Conservation (phyloP, 208 protist genomes). For the Blastocrithidia nonstop region DNA sequence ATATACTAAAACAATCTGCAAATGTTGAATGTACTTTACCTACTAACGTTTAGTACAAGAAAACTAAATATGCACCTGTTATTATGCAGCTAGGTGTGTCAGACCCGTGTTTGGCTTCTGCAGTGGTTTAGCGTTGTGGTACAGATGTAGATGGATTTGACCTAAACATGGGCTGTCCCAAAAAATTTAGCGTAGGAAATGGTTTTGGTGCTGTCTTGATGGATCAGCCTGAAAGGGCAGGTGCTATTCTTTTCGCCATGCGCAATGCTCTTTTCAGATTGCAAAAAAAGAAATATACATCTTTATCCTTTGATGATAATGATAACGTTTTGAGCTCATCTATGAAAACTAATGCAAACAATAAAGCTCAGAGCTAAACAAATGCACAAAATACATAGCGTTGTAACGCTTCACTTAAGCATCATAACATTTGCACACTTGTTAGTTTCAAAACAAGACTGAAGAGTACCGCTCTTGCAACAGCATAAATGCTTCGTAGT, state of each 20-base stretch:
- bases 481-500: conserved; percentile 42
- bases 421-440: conserved; percentile 11
- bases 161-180: conserved; percentile 98
- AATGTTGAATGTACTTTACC: too few species aligned
- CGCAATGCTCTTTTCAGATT: conserved; percentile 15
- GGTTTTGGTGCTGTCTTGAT: conserved; percentile 96
- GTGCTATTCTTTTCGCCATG: conserved; percentile 45
- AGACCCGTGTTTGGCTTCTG: conserved; percentile 41
- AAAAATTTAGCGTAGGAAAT: conserved; percentile 91
- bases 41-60: not conserved
- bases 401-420: conserved; percentile 7
- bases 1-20: too few species aligned
- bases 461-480: conserved; percentile 20
- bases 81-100: conserved; percentile 91
- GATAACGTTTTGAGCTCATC: not conserved
- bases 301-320: conserved; percentile 3
- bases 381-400: too few species aligned
- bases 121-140: conserved; percentile 69
- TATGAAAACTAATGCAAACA: not conserved
- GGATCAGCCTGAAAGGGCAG: conserved; percentile 22
- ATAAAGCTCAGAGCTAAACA: too few species aligned
- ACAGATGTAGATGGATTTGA: conserved; percentile 93
- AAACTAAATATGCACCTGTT: conserved; percentile 16
- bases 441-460: conserved; percentile 78
- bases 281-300: not conserved